A percentile compares a stretch with the other conserved stretches of the same genome.
These are phyloP conservation scores for Paracoccidioides lutzii DNA, from an alignment of 2,329 filamentous ascomycete genomes.

Conservation along the genomic window DNA sequence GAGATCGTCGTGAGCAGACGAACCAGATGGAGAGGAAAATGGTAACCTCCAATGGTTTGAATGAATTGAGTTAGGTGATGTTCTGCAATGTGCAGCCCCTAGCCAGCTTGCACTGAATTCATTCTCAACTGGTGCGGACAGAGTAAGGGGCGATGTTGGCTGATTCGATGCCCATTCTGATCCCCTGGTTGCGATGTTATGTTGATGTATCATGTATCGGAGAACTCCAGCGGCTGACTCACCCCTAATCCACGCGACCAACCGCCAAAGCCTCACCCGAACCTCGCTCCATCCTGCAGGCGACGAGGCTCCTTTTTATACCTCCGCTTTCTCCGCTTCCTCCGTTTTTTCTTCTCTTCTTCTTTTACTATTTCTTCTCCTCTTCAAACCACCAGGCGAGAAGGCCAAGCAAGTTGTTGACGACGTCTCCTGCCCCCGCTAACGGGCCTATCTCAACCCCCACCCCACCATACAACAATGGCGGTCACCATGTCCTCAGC, in stretches of 20 bases:
- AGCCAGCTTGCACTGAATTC: too few relatives aligned
- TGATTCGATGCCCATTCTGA: too few relatives aligned
- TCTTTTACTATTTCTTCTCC: neutral
- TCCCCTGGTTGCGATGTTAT: too few relatives aligned
- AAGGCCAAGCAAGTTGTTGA: conserved; percentile 3
- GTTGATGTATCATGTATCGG: too few relatives aligned
- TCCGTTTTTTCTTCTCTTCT: neutral
- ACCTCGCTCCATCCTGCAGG: neutral
- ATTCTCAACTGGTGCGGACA: too few relatives aligned
- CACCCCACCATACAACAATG: conserved; percentile 7
- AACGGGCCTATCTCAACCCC: neutral
- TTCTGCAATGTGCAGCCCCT: too few relatives aligned
- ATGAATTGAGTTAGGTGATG: too few relatives aligned
- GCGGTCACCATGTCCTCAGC: conserved; percentile 2
- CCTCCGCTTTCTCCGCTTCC: neutral
- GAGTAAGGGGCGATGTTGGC: too few relatives aligned
- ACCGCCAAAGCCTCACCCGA: neutral
- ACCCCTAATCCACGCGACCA: neutral
- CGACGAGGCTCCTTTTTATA: neutral
- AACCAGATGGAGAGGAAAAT: too few relatives aligned
- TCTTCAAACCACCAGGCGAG: neutral
- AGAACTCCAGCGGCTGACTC: too few relatives aligned
- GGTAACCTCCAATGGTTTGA: too few relatives aligned
- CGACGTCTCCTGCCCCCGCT: neutral
- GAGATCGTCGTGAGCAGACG: too few relatives aligned